phyloP scores from a whole-genome alignment of 768 basidiomycete genomes.

The Dioszegia crocea region DNA sequence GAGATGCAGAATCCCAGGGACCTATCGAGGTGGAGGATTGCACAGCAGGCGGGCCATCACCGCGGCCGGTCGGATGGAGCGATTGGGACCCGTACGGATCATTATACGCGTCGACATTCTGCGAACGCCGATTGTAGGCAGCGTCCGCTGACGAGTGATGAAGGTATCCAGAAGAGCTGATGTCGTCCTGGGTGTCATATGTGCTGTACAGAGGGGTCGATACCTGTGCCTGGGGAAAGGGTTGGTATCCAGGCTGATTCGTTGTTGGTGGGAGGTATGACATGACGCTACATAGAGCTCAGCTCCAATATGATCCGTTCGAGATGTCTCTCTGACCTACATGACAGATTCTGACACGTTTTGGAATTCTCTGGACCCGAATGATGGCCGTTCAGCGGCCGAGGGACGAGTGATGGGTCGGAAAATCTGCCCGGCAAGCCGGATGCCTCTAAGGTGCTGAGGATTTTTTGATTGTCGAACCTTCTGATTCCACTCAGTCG shows the following conservation, averaged over 20 bases:
- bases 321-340: no score
- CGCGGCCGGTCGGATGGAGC: background rate
- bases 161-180: background rate
- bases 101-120: slow-evolving; percentile 2
- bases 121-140: background rate
- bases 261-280: background rate
- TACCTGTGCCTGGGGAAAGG: background rate
- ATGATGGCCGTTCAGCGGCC: no score
- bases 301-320: no score
- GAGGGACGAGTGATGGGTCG: no score
- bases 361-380: no score
- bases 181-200: background rate
- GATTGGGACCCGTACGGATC: slow-evolving; percentile 1
- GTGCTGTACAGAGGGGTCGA: background rate
- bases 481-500: no score
- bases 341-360: no score
- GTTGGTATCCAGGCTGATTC: background rate
- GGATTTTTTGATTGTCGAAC: no score
- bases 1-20: slow-evolving; percentile 47
- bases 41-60: background rate
- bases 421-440: no score
- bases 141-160: background rate
- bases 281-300: background rate
- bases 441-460: no score
- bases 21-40: slow-evolving; percentile 20